phyloP scores from a whole-genome alignment of 768 basidiomycete species.

The Mycena amicta region DNA sequence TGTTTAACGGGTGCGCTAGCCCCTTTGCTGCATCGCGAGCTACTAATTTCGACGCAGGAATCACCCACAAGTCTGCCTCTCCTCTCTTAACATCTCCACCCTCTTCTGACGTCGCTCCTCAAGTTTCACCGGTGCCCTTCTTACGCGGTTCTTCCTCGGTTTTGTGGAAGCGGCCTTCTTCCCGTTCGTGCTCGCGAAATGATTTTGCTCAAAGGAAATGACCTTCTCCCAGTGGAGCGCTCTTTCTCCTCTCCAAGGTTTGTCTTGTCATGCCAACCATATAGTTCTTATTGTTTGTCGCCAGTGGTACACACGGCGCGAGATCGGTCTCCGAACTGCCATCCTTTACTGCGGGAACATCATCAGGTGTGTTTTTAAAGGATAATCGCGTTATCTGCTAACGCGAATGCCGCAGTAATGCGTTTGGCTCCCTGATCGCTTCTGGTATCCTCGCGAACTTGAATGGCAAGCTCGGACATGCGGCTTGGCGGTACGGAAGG shows the following conservation, averaged over 20 bases:
- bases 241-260: no score
- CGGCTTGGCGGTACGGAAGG: constrained; percentile 70
- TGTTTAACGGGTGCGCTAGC: constrained; percentile 7
- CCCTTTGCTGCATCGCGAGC: background rate
- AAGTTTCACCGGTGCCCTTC: constrained; percentile 69
- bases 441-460: constrained; percentile 76
- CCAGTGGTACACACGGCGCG: constrained; percentile 73
- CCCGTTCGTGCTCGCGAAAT: constrained; percentile 25
- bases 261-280: no score
- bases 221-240: constrained; percentile 23
- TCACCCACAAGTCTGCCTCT: constrained; percentile 40
- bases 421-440: constrained; percentile 82
- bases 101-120: constrained; percentile 3
- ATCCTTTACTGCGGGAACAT: constrained; percentile 75
- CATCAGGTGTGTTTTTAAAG: constrained; percentile 53
- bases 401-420: no score
- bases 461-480: constrained; percentile 72
- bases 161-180: constrained; percentile 71
- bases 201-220: no score
- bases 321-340: constrained; percentile 75
- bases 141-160: constrained; percentile 82
- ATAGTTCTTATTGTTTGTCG: no score
- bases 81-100: background rate
- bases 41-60: constrained; percentile 23
- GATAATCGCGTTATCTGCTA: no score